Evolutionary conservation across 1,139 yeast species (phyloP).

Genomic region (Blastobotrys aristatus): DNA sequence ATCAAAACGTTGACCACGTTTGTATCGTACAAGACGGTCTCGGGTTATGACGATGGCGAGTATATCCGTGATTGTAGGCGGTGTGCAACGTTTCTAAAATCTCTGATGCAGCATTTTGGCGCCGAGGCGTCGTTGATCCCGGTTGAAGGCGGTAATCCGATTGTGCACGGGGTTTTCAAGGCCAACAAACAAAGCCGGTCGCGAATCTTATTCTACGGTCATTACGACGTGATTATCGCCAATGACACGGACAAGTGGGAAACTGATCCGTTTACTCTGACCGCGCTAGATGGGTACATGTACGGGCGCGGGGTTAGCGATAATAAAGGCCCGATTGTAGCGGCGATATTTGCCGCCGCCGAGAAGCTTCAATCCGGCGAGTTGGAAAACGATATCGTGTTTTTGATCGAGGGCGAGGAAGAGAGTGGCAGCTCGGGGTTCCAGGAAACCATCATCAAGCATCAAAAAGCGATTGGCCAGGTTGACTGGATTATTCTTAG

Average conservation of each 20-base stretch:
- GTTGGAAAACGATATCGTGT: constrained; percentile 69
- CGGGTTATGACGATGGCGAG: constrained; percentile 58
- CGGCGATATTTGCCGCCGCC: constrained; percentile 84
- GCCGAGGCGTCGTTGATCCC: constrained; percentile 71
- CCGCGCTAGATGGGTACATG: constrained; percentile 76
- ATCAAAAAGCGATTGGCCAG: constrained; percentile 52
- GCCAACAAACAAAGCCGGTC: constrained; percentile 1
- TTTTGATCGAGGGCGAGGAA: constrained; percentile 91
- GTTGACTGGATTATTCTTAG: constrained; percentile 88
- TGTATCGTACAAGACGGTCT: constrained; percentile 70
- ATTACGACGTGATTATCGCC: constrained; percentile 84
- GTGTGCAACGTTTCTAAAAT: constrained; percentile 73
- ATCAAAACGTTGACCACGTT: constrained; percentile 55
- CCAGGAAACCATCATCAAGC: constrained; percentile 52
- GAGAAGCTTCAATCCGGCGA: constrained; percentile 51
- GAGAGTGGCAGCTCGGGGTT: constrained; percentile 91
- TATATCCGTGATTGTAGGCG: constrained; percentile 76
- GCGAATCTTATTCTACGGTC: constrained; percentile 79
- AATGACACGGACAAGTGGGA: constrained; percentile 59
- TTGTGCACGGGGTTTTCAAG: constrained; percentile 69
- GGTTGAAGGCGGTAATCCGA: constrained; percentile 72
- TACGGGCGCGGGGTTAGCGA: constrained; percentile 93
- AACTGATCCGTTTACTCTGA: constrained; percentile 70
- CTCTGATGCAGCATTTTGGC: constrained; percentile 63
- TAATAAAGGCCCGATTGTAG: constrained; percentile 90